Evolutionary conservation across 73 alveolate species (phyloP), one percentile per base, ranked within the genome.

Genomic region (Durusdinium trenchii): DNA sequence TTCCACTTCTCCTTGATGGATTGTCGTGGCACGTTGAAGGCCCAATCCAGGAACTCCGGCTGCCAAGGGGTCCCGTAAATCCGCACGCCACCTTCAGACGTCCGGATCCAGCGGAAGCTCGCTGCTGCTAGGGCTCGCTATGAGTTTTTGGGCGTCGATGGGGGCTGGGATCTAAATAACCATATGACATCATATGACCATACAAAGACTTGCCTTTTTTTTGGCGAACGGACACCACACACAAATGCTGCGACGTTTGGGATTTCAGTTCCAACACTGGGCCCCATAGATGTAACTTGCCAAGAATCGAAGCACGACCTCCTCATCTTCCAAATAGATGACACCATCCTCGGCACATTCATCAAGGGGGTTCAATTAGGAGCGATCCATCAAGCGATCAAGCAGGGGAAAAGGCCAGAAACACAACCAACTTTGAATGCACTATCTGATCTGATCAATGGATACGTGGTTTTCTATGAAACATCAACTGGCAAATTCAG

Each of bases 31-130:
- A 76, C 32, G 83, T 94, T 94, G 99, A 94, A 94, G 51, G 99
- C 99, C 99, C 99, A 94, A 38, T 78, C 83, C 84, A 73, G n/a
- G 67, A 94, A 94, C 76, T 94, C 99, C 14, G 99, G 99, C 38
- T 94, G 99, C 99, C 99, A 94, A 14, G 99, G 99, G 83, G 67
- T 94, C 43, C 99, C 99, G 40, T 75, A 94, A 40, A 94, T 43
- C 32, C 99, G 99, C 30, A 94, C 50, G n/a, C 99, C 99, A 50
- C 91, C 98, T 67, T n/a, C n/a, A n/a, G n/a, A 42, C 3, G 40
- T 43, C 83, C 83, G 7, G 32, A 9, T 62, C 38, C 76, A 62
- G 43, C 43, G 32, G 40, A 20, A 62, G 5, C 76, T 26, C 76
- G 32, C 18, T 40, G 32, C 20, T 10, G 38, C 76, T 62, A n/a